Evolutionary conservation across 1,139 yeast genomes (phyloP), one percentile per base, ranked within the genome.

Genomic region (Blastobotrys aristatus): DNA sequence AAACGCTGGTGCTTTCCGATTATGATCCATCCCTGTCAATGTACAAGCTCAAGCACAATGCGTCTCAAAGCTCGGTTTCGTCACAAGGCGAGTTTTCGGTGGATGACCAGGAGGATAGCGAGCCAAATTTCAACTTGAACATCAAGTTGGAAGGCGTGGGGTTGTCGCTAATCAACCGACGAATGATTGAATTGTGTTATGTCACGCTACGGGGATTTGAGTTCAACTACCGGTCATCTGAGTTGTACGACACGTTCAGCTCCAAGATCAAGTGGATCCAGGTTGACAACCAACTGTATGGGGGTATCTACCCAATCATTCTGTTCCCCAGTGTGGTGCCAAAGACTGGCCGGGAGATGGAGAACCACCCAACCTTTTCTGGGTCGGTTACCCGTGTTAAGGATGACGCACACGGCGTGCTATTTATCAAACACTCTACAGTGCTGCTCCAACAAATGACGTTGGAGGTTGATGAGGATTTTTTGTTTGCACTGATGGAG

Each of bases 301-400:
- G 96, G 1, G 87, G 96, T 10, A 77, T 84, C 2, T 92, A 79
- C 68, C 97, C 97, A 5, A 92, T 90, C 49, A 73, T 92, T 18
- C 59, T 92, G n/a, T 94, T 87, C 63, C 99, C 99, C 2, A 83
- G 90, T 7, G 89, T 88, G 10, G 79, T 94, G 42, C 96, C 97
- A 1, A 86, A 87, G 58, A 82, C 89, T 0, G 80, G 84, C 1
- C 79, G 79, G 53, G 98, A 92, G 58, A 78, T 89, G 79, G 85
- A 83, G 50, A 81, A 76, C 48, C 97, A 92, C 64, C 98, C 98
- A 0, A 81, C 96, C 0, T 79, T 92, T 54, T 87, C 96, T 0
- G 90, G 86, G 0, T 82, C 97, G 0, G 66, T 89, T 2, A 84
- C 96, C 16, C 77, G 80, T 52, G 86, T 92, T 17, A 87, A 87